Evolutionary conservation across 2,329 filamentous ascomycete species (phyloP), one percentile per base, ranked within the genome.

Genomic region (Cylindrodendrum hubeiense): DNA sequence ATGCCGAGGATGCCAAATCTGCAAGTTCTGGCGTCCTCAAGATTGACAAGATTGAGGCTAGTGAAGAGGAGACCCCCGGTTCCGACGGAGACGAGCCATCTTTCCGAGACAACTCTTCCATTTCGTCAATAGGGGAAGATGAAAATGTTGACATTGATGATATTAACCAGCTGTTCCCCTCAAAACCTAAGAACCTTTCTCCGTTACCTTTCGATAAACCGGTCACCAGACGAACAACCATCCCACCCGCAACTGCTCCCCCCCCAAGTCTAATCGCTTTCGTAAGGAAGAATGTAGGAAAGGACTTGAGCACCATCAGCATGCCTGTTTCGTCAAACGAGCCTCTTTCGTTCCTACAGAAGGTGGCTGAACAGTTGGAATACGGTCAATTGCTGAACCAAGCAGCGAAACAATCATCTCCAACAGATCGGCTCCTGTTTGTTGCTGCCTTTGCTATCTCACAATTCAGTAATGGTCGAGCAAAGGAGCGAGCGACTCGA

Each of bases 271-370:
- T 99, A 57, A 97, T 99, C 70, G 93, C 93, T 0, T 97, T 98
- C 78, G 86, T 98, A 33, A 90, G 96, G 71, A 99, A 98, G 80
- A 99, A 99, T 73, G 96, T 98, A 10, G 96, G 96, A 76, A 99
- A 99, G 79, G 96, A 99, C 79, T 84, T 99, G 52, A 97, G 94
- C 65, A 97, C 94, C 3, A 97, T 99, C 70, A 95, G 94, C 51
- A 98, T 98, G 95, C 96, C 96, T 0, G 96, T 98, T 1, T 97
- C 95, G 5, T 91, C 95, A 24, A 99, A 99, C 79, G 96, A 99
- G 77, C 96, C 96, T 0, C 89, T 91, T 2, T 98, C 95, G 0
- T 82, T 97, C 12, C 85, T 98, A 5, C 96, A 99, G 78, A 91
- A 95, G 66, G 87, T 95, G 4, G 92, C 95, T 0, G 96, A 99